Evolutionary conservation across 164 flowering plant species (phyloP), one percentile per base, ranked within the genome.

Genomic region (Nymphaea thermarum): DNA sequence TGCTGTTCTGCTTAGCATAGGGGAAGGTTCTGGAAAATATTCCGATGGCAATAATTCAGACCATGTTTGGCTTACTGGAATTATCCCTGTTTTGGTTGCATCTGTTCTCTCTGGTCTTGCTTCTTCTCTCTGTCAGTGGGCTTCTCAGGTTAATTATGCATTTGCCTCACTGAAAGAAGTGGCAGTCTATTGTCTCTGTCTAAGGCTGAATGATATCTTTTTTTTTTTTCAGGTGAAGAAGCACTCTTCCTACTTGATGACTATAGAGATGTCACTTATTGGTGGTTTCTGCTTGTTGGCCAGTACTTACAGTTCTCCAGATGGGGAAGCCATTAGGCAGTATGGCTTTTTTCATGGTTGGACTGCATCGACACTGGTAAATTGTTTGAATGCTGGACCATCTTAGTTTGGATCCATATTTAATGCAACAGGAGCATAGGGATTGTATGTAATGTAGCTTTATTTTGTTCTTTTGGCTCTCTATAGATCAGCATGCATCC

Each of bases 101-200:
- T 95, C 99, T 76, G 85, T 95, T 16, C 93, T 92, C 66, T 95
- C 99, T 53, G 99, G 99, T 67, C 77, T 95, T 67, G 99, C 99
- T 67, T 95, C 99, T 60, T 72, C 98, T 60, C 79, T 95, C 72
- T 95, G 98, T 75, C 99, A 95, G 76, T 95, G 99, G 99, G 98
- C 99, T 62, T 84, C 97, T 76, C 99, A 95, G 93, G 99, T 92
- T 73, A 64, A 76, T 18, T 11, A 7, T 62, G 6, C 6, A 61
- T 61, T 8, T 5, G 3, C n/a, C 8, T 36, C n/a, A 61, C 2
- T 55, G 10, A 10, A 55, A 8, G 60, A 16, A 55, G 14, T 15
- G 17, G 43, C 5, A 5, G 36, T 25, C 16, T 64, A 64, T 2
- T 47, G 44, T 14, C 55, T 15, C 59, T 70, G 17, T 42, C 16